Evolutionary conservation across 345 rosid species (phyloP).

Genomic region (Turnera subulata): DNA sequence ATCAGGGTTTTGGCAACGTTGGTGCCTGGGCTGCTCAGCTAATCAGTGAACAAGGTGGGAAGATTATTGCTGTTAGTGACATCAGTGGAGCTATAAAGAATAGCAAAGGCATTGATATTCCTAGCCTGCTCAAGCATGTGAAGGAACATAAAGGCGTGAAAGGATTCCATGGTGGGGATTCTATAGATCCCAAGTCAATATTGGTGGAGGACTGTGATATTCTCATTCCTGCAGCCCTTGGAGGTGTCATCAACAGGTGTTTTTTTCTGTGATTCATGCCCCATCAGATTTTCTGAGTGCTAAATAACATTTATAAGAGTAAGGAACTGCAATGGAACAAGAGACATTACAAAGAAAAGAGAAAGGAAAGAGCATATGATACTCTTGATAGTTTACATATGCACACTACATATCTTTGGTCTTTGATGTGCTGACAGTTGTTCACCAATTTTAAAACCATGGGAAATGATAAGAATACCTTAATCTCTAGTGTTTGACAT

Average conservation of each 20-base stretch:
- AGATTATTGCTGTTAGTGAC: constrained; percentile 79
- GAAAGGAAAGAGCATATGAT: too few species aligned
- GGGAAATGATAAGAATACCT: too few species aligned
- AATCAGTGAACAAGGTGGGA: constrained; percentile 73
- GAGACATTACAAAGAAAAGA: too few species aligned
- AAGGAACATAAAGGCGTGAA: constrained; percentile 62
- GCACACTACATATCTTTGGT: too few species aligned
- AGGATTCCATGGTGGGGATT: constrained; percentile 69
- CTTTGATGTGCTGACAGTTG: too few species aligned
- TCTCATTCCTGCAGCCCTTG: constrained; percentile 90
- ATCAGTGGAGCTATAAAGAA: constrained; percentile 84
- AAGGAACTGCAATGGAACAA: too few species aligned
- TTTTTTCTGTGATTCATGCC: neutral
- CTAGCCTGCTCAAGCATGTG: constrained; percentile 51
- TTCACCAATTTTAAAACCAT: too few species aligned
- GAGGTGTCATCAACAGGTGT: constrained; percentile 91
- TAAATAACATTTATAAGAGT: too few species aligned
- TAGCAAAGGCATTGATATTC: constrained; percentile 65
- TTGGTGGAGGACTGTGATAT: constrained; percentile 81
- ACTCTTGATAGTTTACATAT: too few species aligned
- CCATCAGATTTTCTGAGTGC: too few species aligned
- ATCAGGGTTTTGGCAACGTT: constrained; percentile 93
- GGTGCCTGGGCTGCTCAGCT: constrained; percentile 96
- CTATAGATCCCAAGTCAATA: constrained; percentile 51
- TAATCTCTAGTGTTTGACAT: too few species aligned